phyloP scores from a whole-genome alignment of 768 basidiomycete genomes.

The Lepiota venenata region DNA sequence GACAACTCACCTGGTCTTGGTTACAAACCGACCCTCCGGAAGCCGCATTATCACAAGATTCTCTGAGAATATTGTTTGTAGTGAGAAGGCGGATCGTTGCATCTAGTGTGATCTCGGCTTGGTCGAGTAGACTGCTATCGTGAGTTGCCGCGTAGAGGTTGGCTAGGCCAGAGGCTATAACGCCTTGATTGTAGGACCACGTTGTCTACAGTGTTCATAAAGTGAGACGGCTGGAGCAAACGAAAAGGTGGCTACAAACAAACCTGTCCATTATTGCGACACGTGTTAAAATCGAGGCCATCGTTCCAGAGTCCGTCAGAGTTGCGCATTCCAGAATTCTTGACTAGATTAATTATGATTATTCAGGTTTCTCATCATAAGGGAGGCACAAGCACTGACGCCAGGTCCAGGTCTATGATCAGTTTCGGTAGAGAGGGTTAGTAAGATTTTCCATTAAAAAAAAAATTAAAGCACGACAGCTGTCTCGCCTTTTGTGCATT shows the following conservation, averaged over 20 bases:
- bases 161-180: slow-evolving; percentile 51
- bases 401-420: slow-evolving; percentile 31
- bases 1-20: slow-evolving; percentile 36
- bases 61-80: slow-evolving; percentile 38
- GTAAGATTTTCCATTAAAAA: background rate
- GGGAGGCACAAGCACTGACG: slow-evolving; percentile 20
- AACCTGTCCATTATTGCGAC: slow-evolving; percentile 43
- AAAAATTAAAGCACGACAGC: background rate
- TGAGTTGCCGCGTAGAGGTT: slow-evolving; percentile 39
- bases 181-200: slow-evolving; percentile 61
- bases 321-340: slow-evolving; percentile 42
- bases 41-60: slow-evolving; percentile 48
- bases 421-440: background rate
- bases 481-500: slow-evolving; percentile 43
- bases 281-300: slow-evolving; percentile 32
- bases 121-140: slow-evolving; percentile 34
- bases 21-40: slow-evolving; percentile 38
- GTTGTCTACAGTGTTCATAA: slow-evolving; percentile 34
- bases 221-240: background rate
- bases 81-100: slow-evolving; percentile 43
- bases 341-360: slow-evolving; percentile 25
- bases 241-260: slow-evolving; percentile 2
- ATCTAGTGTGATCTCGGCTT: slow-evolving; percentile 51
- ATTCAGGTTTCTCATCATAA: background rate
- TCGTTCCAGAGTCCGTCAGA: slow-evolving; percentile 43